Evolutionary conservation across 2,329 filamentous ascomycete species (phyloP).

Genomic region (Stemphylium vesicarium): DNA sequence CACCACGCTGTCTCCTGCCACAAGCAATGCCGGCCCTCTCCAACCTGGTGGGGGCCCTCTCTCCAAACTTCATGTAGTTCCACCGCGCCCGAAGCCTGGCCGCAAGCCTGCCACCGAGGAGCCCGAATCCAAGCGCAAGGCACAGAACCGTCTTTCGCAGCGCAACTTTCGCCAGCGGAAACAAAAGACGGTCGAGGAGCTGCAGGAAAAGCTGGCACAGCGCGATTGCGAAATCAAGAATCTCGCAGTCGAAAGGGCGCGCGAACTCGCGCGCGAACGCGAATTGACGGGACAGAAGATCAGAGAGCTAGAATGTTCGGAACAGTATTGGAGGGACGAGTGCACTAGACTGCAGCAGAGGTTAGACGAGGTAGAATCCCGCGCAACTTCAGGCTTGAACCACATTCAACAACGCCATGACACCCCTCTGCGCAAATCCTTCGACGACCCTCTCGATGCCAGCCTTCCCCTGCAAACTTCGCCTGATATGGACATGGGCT

Average conservation of each 20-base stretch:
- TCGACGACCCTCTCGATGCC: neutral
- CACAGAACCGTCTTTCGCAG: conserved; percentile 92
- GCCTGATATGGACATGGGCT: conserved; percentile 24
- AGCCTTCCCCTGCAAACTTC: conserved; percentile 12
- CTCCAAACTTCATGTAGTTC: conserved; percentile 47
- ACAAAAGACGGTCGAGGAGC: conserved; percentile 72
- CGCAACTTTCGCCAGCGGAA: conserved; percentile 87
- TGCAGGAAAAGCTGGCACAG: conserved; percentile 46
- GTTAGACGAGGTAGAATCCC: conserved; percentile 1
- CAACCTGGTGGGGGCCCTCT: conserved; percentile 48
- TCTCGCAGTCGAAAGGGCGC: neutral
- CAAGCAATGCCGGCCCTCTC: conserved; percentile 32
- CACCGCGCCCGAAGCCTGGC: conserved; percentile 67
- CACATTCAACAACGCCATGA: neutral
- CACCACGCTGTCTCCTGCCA: conserved; percentile 37
- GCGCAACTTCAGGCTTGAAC: neutral
- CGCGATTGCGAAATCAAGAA: neutral
- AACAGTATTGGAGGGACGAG: neutral
- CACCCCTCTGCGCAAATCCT: neutral
- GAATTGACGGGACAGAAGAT: neutral
- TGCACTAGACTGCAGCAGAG: conserved; percentile 38
- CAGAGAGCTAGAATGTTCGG: neutral
- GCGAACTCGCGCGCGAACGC: neutral
- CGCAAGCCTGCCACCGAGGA: conserved; percentile 94
- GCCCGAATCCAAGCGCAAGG: conserved; percentile 89